Conservation (phyloP, 2,329 filamentous ascomycete species). For the Venturia asperata region DNA sequence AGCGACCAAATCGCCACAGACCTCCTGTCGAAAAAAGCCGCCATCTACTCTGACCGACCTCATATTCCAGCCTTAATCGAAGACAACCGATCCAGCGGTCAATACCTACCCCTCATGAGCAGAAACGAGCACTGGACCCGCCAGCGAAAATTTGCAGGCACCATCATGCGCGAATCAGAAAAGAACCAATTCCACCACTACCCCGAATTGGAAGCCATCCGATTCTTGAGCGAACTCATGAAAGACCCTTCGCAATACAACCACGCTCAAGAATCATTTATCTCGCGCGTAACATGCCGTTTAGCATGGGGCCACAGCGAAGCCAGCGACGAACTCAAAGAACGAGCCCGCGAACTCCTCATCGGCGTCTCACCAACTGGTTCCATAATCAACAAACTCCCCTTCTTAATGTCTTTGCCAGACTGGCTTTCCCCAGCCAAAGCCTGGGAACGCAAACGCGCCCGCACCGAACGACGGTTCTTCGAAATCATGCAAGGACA, state of each 20-base stretch:
- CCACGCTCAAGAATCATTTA: conserved; percentile 39
- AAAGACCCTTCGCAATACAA: conserved; percentile 39
- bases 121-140: conserved; percentile 37
- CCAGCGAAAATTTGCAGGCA: conserved; percentile 40
- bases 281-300: conserved; percentile 41
- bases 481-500: conserved; percentile 40
- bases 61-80: conserved; percentile 39
- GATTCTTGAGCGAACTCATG: conserved; percentile 39
- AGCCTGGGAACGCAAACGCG: conserved; percentile 39
- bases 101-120: conserved; percentile 40
- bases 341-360: conserved; percentile 40
- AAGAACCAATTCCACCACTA: conserved; percentile 37
- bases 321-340: conserved; percentile 41
- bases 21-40: conserved; percentile 38
- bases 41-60: conserved; percentile 42
- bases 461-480: conserved; percentile 38
- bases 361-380: conserved; percentile 41
- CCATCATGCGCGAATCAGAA: conserved; percentile 40
- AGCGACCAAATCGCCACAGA: conserved; percentile 38
- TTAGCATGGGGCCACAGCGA: conserved; percentile 41
- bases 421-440: conserved; percentile 38
- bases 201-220: conserved; percentile 40
- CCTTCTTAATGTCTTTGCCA: conserved; percentile 40
- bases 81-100: conserved; percentile 39
- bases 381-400: conserved; percentile 40